Conservation (phyloP, 306 rosid species). For the Inga leiocalycina region DNA sequence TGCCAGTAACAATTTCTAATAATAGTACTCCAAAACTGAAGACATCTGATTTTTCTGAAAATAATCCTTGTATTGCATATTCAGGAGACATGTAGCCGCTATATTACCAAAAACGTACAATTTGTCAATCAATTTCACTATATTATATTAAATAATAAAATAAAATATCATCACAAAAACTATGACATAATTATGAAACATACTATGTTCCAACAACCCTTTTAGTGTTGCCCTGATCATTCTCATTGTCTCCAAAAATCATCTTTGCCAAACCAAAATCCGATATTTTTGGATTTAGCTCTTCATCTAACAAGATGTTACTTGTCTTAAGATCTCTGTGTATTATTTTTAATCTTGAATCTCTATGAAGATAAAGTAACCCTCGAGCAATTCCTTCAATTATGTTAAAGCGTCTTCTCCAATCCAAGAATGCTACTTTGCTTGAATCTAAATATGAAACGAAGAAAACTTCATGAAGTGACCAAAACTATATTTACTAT, state of each 20-base stretch:
- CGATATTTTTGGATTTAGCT: neutral
- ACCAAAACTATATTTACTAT: neutral
- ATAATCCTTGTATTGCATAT: neutral
- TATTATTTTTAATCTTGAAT: neutral
- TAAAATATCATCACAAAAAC: neutral
- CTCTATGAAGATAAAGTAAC: neutral
- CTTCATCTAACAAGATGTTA: neutral
- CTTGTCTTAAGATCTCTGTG: neutral
- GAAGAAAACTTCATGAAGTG: neutral
- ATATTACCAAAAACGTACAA: neutral
- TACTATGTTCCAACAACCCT: neutral
- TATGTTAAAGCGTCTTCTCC: neutral
- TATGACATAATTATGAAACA: neutral
- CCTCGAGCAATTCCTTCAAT: neutral
- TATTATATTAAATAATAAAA: neutral
- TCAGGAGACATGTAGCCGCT: neutral
- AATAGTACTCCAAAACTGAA: neutral
- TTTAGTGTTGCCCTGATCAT: neutral
- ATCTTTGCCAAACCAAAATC: neutral
- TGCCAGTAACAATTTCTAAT: neutral
- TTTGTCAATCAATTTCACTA: neutral
- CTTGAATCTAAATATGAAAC: neutral
- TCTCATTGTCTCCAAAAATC: neutral
- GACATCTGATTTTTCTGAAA: neutral
- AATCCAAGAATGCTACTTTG: neutral